These are phyloP conservation scores for Triticum monococcum DNA, from an alignment of 176 grass and related monocot genomes.

Conservation along the genomic window DNA sequence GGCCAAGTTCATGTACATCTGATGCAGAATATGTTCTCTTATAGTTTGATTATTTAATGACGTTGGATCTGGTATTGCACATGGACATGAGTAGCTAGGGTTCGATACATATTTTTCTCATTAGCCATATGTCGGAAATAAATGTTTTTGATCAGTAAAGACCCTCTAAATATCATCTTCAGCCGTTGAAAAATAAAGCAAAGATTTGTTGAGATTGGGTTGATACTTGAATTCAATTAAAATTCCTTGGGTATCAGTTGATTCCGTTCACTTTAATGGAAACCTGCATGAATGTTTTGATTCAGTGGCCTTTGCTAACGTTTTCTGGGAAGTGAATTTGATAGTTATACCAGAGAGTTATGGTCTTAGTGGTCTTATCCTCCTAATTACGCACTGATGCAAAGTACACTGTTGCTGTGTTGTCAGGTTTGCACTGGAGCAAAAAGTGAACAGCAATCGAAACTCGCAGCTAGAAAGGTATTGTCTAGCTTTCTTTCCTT, in stretches of 20 bases:
- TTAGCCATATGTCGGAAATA: background rate
- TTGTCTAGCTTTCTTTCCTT: background rate
- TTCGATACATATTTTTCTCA: too few species aligned
- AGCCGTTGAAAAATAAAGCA: background rate
- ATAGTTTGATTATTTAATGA: background rate
- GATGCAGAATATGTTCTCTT: background rate
- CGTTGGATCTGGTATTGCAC: background rate
- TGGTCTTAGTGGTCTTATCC: background rate
- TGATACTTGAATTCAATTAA: background rate
- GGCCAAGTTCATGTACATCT: background rate
- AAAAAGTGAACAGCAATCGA: constrained; percentile 71
- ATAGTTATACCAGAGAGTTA: background rate
- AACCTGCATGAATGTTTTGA: background rate
- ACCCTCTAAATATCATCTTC: background rate
- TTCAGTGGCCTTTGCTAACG: background rate
- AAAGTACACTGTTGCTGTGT: background rate
- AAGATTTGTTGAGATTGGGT: background rate
- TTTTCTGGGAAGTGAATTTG: background rate
- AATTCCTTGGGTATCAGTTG: background rate
- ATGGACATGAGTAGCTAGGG: background rate
- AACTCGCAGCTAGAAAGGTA: constrained; percentile 73
- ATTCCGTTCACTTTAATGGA: background rate
- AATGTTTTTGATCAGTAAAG: background rate
- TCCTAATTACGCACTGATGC: background rate
- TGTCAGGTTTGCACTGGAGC: constrained; percentile 71